Base-by-base conservation (phyloP, 2,329 filamentous ascomycete species). In the Clarireedia homoeocarpa region DNA sequence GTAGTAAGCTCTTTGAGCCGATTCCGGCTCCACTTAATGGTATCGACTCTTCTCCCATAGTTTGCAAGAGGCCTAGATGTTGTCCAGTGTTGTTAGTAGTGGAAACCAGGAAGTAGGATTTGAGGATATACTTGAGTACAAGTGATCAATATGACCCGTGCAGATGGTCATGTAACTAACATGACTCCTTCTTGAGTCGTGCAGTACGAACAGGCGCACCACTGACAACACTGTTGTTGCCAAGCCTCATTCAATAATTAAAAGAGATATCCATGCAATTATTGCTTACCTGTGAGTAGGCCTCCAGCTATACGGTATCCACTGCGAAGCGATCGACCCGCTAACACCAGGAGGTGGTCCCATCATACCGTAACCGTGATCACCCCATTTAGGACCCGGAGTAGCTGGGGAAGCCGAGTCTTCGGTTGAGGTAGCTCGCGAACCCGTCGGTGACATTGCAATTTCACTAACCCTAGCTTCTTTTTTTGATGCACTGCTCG, bases 21-120 rank as follows among this genome's bases (percentile, higher is more conserved):
- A 51, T 60, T 64, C 4, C 70, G 62, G 6, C 68, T 68, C 69
- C 69, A 71, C 62, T 69, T 70, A 51, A 71, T 71, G 0, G 70
- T 71, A 51, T 71, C 70, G 38, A 71, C 69, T 44, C 68, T 65
- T 48, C 67, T 64, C 14, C 66, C 67, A 58, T 66, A 67, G 45
- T 71, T 71, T n/a, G 68, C 67, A 20, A 71, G 63, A 6, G 69
- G 69, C 24, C 70, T 65, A 61, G 10, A 34, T 34, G 12, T 4
- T 34, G 20, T 20, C 20, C 20, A 20, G 20, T 2, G 20, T 20
- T 20, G 20, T 20, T 20, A 20, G 20, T 20, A 3, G 20, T 20
- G 20, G 20, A 20, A 20, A 20, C 20, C 20, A 20, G 20, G 20
- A 20, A 20, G 20, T 20, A 20, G 20, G 20, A 20, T 20, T 20